Evolutionary conservation across 345 rosid species (phyloP).

Genomic region (Trapa bicornis): DNA sequence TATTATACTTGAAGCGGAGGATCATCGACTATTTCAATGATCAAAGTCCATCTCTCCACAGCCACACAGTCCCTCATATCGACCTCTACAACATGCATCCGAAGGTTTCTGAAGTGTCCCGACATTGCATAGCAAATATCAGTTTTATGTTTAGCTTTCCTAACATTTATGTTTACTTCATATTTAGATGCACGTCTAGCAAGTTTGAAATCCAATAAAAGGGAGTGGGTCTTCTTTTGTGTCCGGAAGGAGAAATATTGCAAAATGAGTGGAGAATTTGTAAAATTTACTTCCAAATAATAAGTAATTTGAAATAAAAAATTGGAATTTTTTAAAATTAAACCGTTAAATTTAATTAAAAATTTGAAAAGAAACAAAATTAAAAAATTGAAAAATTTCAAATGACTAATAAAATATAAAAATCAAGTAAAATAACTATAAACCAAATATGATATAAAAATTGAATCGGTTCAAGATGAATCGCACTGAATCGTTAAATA

Average conservation of each 20-base stretch:
- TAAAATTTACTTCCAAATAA: too few species aligned
- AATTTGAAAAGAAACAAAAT: too few species aligned
- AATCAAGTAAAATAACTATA: too few species aligned
- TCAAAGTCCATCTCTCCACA: neutral
- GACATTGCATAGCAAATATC: neutral
- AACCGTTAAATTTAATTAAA: too few species aligned
- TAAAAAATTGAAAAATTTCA: too few species aligned
- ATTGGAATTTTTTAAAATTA: too few species aligned
- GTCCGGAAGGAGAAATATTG: conserved; percentile 13
- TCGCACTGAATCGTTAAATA: too few species aligned
- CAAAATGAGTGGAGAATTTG: neutral
- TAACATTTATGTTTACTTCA: neutral
- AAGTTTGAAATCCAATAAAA: conserved; percentile 9
- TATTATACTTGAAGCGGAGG: conserved; percentile 19
- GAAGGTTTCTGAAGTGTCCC: conserved; percentile 12
- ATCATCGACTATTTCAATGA: conserved; percentile 8
- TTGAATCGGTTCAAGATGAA: too few species aligned
- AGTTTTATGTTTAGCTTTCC: too few species aligned
- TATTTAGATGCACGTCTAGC: neutral
- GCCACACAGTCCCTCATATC: conserved; percentile 18
- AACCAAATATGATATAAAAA: too few species aligned
- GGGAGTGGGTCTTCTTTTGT: conserved; percentile 29
- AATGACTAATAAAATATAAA: too few species aligned
- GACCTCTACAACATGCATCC: conserved; percentile 30
- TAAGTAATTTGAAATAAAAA: too few species aligned